These are phyloP conservation scores for Lyophyllum atratum DNA, from an alignment of 768 basidiomycete genomes.

Conservation along the genomic window DNA sequence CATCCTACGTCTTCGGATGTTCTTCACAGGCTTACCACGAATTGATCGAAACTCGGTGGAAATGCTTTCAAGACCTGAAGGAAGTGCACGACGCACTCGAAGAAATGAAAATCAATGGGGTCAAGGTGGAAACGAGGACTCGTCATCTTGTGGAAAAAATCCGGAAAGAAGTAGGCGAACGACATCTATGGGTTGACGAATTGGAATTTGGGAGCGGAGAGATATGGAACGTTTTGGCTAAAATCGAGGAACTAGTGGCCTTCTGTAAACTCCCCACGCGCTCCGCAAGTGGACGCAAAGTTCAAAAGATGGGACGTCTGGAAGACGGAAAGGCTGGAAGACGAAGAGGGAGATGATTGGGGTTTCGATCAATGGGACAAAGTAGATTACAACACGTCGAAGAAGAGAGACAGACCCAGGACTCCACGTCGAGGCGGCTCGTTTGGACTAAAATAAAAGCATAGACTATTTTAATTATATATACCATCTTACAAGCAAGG, in stretches of 20 bases:
- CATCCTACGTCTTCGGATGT: slow-evolving; percentile 89
- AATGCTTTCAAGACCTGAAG: slow-evolving; percentile 76
- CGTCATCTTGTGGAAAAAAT: slow-evolving; percentile 61
- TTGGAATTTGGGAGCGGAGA: slow-evolving; percentile 46
- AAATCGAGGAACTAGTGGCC: slow-evolving; percentile 47
- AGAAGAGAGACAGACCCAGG: background rate
- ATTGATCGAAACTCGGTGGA: slow-evolving; percentile 84
- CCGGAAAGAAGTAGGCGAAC: slow-evolving; percentile 61
- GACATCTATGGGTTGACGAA: slow-evolving; percentile 54
- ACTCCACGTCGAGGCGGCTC: background rate
- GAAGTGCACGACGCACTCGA: slow-evolving; percentile 72
- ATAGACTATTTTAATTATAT: background rate
- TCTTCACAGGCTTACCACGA: slow-evolving; percentile 89
- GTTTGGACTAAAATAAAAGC: slow-evolving; percentile 3
- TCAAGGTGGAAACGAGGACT: slow-evolving; percentile 64
- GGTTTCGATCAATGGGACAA: slow-evolving; percentile 52
- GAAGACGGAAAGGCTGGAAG: slow-evolving; percentile 40
- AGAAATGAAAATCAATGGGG: slow-evolving; percentile 84
- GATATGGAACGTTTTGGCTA: slow-evolving; percentile 49
- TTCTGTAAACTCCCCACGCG: slow-evolving; percentile 2
- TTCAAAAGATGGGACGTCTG: slow-evolving; percentile 44
- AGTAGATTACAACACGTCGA: background rate
- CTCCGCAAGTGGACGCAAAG: slow-evolving; percentile 1
- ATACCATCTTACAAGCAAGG: background rate
- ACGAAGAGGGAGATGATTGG: slow-evolving; percentile 40